These are phyloP conservation scores for Fomitopsis palustris DNA, from an alignment of 1,284 basidiomycete genomes.

Conservation along the genomic window DNA sequence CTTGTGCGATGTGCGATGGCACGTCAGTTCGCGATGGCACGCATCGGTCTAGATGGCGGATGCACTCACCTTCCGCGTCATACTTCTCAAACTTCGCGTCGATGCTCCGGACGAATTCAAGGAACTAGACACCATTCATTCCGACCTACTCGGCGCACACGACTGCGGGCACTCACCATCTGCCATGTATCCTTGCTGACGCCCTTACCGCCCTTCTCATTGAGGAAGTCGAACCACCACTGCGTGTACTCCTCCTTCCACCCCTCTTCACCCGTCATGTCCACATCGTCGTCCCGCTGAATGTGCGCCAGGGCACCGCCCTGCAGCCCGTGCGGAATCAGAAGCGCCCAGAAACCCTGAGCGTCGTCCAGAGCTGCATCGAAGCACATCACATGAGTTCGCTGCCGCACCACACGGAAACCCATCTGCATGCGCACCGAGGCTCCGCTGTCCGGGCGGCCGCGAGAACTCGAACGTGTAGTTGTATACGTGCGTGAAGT, in stretches of 20 bases:
- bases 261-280: slow-evolving; percentile 39
- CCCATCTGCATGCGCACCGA: slow-evolving; percentile 42
- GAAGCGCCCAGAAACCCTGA: slow-evolving; percentile 80
- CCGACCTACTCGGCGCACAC: neutral
- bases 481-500: slow-evolving; percentile 87
- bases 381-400: neutral
- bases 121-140: slow-evolving; percentile 47
- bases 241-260: slow-evolving; percentile 70
- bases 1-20: slow-evolving; percentile 34
- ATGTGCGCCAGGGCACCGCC: slow-evolving; percentile 64
- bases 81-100: slow-evolving; percentile 81
- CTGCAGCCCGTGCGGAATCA: slow-evolving; percentile 76
- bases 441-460: slow-evolving; percentile 69
- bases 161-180: slow-evolving; percentile 56
- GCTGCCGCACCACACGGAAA: neutral
- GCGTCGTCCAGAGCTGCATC: slow-evolving; percentile 52
- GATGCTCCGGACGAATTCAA: slow-evolving; percentile 80
- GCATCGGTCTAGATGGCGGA: neutral
- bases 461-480: slow-evolving; percentile 88
- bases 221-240: slow-evolving; percentile 85
- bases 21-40: slow-evolving; percentile 1
- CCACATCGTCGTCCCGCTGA: slow-evolving; percentile 36
- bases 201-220: slow-evolving; percentile 70
- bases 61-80: slow-evolving; percentile 74
- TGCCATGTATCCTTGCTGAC: slow-evolving; percentile 95